phyloP scores from a whole-genome alignment of 2,329 filamentous ascomycete genomes.

The Orbilia javanica region DNA sequence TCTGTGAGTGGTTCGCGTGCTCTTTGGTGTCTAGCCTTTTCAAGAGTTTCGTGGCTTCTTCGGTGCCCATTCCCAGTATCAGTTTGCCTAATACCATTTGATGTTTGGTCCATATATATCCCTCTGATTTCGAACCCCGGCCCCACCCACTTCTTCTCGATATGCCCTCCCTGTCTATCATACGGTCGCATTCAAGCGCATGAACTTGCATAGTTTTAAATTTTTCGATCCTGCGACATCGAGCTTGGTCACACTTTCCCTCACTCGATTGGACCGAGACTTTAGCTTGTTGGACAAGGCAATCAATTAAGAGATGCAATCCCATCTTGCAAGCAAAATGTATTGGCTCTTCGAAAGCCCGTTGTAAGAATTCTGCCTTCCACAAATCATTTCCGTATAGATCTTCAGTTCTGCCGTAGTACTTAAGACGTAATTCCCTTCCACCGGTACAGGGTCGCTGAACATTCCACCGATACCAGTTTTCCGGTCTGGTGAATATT shows the following conservation, averaged over 20 bases:
- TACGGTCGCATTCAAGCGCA: neutral
- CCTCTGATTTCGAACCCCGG: neutral
- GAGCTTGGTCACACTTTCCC: neutral
- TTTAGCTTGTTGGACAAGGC: neutral
- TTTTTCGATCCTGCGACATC: neutral
- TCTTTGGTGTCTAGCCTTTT: no score
- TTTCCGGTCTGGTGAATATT: conserved; percentile 23
- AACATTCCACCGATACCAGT: conserved; percentile 38
- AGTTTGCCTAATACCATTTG: neutral
- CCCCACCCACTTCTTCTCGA: no score
- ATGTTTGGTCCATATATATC: neutral
- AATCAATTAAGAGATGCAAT: conserved; percentile 16
- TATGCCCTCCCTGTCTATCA: no score
- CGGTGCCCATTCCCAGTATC: neutral
- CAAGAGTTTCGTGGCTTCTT: neutral
- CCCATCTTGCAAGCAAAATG: conserved; percentile 23
- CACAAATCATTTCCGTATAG: no score
- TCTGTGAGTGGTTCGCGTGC: no score
- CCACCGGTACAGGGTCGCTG: neutral
- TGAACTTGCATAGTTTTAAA: neutral
- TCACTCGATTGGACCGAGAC: neutral
- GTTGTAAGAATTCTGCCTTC: neutral
- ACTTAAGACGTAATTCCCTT: no score
- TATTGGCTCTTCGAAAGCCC: conserved; percentile 23
- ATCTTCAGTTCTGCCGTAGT: neutral